Percentiles rank a stretch among this genome's conserved stretches.
These are phyloP conservation scores for Aureobasidium pullulans DNA, from an alignment of 2,329 filamentous ascomycete species.

Conservation along the genomic window DNA sequence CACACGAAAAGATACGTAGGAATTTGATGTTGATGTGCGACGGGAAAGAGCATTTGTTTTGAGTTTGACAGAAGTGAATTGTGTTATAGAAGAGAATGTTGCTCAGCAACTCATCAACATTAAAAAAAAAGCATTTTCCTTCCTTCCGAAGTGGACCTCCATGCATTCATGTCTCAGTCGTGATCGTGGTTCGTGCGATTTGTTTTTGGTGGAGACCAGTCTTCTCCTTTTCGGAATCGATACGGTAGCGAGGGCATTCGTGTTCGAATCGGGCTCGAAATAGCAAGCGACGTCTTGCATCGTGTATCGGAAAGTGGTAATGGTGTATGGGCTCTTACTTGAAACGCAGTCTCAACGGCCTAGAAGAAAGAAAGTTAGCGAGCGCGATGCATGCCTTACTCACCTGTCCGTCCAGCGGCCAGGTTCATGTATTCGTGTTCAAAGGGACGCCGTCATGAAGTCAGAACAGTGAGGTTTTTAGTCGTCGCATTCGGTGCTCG, in stretches of 20 bases:
- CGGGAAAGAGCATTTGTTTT: not conserved
- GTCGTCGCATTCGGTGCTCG: not conserved
- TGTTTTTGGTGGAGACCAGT: not conserved
- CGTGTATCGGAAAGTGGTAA: not conserved
- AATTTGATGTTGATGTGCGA: too few species aligned
- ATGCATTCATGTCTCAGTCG: not conserved
- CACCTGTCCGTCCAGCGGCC: slow-evolving; percentile 9
- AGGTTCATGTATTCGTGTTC: not conserved
- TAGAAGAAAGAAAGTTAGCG: not conserved
- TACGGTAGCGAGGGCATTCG: not conserved
- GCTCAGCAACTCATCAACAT: slow-evolving; percentile 1
- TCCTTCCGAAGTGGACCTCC: too few species aligned
- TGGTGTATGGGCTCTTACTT: slow-evolving; percentile 9
- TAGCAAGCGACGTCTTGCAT: not conserved
- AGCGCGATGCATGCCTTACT: not conserved
- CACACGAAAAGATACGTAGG: too few species aligned
- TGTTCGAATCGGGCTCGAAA: not conserved
- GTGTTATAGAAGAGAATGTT: not conserved
- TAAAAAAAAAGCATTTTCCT: not conserved
- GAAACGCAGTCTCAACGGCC: slow-evolving; percentile 8
- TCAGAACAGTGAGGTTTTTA: not conserved
- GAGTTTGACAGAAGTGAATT: not conserved
- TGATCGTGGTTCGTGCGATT: not conserved
- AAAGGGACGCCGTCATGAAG: not conserved
- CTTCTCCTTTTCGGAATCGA: not conserved